Evolutionary conservation across 2,329 filamentous ascomycete species (phyloP).

Genomic region (Emergomyces pasteurianus): DNA sequence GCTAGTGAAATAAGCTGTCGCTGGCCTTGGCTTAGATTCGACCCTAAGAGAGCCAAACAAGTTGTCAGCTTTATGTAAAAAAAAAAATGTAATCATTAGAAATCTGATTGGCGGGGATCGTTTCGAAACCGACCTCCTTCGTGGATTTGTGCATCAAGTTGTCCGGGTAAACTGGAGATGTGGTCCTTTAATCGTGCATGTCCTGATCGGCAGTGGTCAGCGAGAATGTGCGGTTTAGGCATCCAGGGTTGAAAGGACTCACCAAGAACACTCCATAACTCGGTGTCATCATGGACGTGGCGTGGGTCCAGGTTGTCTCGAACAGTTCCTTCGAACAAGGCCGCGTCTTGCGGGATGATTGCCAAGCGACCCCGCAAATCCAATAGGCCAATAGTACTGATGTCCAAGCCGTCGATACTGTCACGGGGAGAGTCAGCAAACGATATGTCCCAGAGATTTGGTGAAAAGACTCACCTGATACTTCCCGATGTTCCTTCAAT

Average conservation of each 20-base stretch:
- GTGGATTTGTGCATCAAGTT: conserved; percentile 77
- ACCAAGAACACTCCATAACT: conserved; percentile 92
- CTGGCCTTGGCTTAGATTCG: conserved; percentile 90
- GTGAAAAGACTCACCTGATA: conserved; percentile 41
- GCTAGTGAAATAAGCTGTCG: conserved; percentile 88
- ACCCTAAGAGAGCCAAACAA: conserved; percentile 44
- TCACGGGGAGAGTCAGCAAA: conserved; percentile 10
- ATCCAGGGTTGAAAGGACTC: conserved; percentile 29
- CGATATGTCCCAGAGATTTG: neutral
- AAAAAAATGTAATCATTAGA: neutral
- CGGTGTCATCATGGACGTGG: conserved; percentile 90
- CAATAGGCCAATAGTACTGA: conserved; percentile 75
- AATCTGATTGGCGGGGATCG: neutral
- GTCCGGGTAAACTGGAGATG: conserved; percentile 72
- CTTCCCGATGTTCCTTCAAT: conserved; percentile 76
- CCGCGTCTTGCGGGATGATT: conserved; percentile 96
- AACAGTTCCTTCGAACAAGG: conserved; percentile 84
- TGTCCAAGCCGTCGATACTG: conserved; percentile 79
- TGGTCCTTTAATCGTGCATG: conserved; percentile 91
- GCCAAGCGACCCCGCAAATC: conserved; percentile 82
- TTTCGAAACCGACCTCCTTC: conserved; percentile 66
- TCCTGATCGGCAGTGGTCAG: conserved; percentile 45
- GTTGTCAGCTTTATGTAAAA: neutral
- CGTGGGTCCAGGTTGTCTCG: conserved; percentile 93
- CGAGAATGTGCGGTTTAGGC: neutral